Conservation (phyloP, 495 filamentous ascomycete genomes). For the Aspergillus ostianus region DNA sequence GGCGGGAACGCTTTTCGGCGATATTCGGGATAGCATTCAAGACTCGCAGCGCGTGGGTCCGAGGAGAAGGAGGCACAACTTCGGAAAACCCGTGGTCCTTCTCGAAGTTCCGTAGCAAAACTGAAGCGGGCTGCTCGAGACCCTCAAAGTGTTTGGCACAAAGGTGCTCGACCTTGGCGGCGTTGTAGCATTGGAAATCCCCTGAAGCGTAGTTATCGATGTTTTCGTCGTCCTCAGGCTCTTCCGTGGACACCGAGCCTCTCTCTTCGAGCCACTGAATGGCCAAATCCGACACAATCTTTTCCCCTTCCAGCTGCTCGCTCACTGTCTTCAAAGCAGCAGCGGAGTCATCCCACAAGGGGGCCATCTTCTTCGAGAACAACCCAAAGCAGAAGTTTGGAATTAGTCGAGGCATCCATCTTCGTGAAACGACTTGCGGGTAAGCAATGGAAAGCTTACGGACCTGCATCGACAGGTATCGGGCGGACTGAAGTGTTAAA, state of each 20-base stretch:
- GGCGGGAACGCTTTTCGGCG: constrained; percentile 82
- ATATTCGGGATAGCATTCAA: constrained; percentile 68
- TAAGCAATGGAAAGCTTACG: constrained; percentile 70
- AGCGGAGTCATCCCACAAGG: constrained; percentile 80
- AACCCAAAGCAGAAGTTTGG: constrained; percentile 86
- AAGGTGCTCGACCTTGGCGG: constrained; percentile 53
- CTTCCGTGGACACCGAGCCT: constrained; percentile 36
- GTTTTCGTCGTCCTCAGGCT: constrained; percentile 25
- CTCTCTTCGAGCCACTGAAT: constrained; percentile 75
- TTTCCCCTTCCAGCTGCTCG: constrained; percentile 67
- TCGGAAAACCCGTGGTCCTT: constrained; percentile 32
- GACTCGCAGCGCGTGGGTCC: constrained; percentile 76
- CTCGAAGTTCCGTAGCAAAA: constrained; percentile 33
- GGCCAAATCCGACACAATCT: constrained; percentile 66
- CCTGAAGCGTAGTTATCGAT: constrained; percentile 30
- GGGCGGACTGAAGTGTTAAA: constrained; percentile 68
- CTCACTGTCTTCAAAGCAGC: constrained; percentile 72
- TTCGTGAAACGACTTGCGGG: constrained; percentile 47
- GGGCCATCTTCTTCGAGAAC: constrained; percentile 76
- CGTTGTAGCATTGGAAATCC: constrained; percentile 81
- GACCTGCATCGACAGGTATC: constrained; percentile 77
- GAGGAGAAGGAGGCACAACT: constrained; percentile 47
- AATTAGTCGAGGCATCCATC: constrained; percentile 68
- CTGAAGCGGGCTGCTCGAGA: constrained; percentile 19
- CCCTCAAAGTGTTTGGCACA: constrained; percentile 32